Evolutionary conservation across 2,329 filamentous ascomycete genomes (phyloP).

Genomic region (Colletotrichum tamarilloi): DNA sequence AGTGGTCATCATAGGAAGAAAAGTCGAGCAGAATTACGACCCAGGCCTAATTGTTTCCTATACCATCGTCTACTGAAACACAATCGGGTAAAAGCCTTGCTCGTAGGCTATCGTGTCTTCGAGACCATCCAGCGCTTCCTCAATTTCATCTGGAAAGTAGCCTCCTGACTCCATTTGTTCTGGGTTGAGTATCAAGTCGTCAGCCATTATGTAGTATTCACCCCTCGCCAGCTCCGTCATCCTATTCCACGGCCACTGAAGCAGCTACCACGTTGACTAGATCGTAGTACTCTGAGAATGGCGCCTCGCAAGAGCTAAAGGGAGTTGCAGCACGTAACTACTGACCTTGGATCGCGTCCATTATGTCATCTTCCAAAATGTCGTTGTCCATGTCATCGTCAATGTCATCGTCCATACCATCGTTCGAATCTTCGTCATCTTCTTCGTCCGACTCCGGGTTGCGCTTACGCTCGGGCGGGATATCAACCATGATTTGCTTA

Average conservation of each 20-base stretch:
- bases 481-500: constrained; percentile 28
- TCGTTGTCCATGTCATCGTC: constrained; percentile 3
- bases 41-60: background rate
- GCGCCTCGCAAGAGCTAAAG: background rate
- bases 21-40: background rate
- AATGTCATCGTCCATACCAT: background rate
- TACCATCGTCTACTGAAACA: background rate
- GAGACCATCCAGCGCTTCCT: constrained; percentile 10
- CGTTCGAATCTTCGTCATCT: background rate
- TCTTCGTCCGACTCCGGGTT: constrained; percentile 1
- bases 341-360: constrained; percentile 19
- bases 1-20: background rate
- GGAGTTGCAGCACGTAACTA: background rate
- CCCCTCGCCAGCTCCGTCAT: constrained; percentile 4
- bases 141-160: constrained; percentile 19
- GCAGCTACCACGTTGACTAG: background rate
- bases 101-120: constrained; percentile 19
- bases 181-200: background rate
- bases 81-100: background rate
- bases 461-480: constrained; percentile 10
- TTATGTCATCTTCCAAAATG: constrained; percentile 16
- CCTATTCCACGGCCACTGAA: background rate
- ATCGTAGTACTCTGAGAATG: background rate
- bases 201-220: constrained; percentile 1
- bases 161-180: constrained; percentile 14